A percentile compares a stretch with the other conserved stretches of the same genome.
phyloP scores from a whole-genome alignment of 352 stramenopile species.

The Globisporangium okanoganense region DNA sequence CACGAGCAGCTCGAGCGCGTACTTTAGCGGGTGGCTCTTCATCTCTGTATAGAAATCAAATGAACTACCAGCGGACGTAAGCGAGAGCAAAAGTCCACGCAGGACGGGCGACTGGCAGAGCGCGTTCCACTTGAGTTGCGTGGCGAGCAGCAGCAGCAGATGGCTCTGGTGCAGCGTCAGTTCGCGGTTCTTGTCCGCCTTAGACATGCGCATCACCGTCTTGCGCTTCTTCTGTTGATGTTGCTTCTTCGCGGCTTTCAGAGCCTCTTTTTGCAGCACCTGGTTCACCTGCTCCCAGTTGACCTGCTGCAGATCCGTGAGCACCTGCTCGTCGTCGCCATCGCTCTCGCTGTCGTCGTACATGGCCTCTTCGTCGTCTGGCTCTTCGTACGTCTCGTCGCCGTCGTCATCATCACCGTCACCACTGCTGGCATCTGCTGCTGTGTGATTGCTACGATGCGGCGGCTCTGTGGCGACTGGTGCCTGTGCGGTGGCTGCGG shows the following conservation, averaged over 20 bases:
- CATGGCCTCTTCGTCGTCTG: slow-evolving; percentile 17
- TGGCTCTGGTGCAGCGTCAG: slow-evolving; percentile 65
- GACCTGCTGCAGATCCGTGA: slow-evolving; percentile 36
- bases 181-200: slow-evolving; percentile 59
- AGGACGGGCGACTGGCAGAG: slow-evolving; percentile 42
- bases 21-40: slow-evolving; percentile 32
- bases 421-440: neutral
- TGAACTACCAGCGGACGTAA: slow-evolving; percentile 28
- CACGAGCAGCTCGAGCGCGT: slow-evolving; percentile 60
- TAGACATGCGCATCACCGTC: slow-evolving; percentile 42
- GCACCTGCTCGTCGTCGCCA: slow-evolving; percentile 10
- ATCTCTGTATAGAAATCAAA: slow-evolving; percentile 45
- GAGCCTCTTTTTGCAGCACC: slow-evolving; percentile 30
- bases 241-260: slow-evolving; percentile 11
- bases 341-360: slow-evolving; percentile 14
- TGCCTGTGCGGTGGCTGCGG: neutral
- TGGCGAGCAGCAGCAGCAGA: slow-evolving; percentile 55
- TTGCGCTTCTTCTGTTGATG: slow-evolving; percentile 27
- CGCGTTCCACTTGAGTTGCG: slow-evolving; percentile 41
- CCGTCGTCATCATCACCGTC: slow-evolving; percentile 3
- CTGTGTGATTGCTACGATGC: neutral
- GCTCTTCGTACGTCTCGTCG: slow-evolving; percentile 12
- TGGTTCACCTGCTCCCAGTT: slow-evolving; percentile 73
- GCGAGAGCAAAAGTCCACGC: slow-evolving; percentile 54
- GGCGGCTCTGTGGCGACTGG: neutral